Base-by-base conservation (phyloP, 208 protist species). In the Porcisia hertigi region DNA sequence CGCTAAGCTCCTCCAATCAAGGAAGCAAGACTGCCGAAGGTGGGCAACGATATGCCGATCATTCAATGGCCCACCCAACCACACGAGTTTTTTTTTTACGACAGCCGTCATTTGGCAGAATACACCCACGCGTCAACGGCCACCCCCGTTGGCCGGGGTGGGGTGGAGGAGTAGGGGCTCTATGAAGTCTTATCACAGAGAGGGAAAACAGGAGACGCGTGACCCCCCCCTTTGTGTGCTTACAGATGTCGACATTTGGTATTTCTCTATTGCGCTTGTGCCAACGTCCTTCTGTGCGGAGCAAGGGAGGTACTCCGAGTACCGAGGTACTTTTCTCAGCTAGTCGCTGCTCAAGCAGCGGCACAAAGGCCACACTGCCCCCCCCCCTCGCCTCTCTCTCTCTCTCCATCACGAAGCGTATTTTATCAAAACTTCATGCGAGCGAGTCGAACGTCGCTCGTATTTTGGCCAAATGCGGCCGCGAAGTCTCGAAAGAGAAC, bases 401-500 rank as follows among this genome's bases (percentile, higher is more conserved):
- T 14, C 47, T 52, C 0, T 12, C 5, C 12, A 57, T 3, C 12
- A 34, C 6, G 36, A 18, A 36, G 23, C 25, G 25, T 9, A 3
- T 30, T 1, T 47, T 20, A n/a, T 84, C 76, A 92, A 7, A 95
- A 84, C 71, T 93, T 96, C 76, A 92, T 78, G 2, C 75, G 71
- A 1, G 86, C 83, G 11, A 92, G 77, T 47, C 81, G 81, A 2
- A 49, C 73, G 41, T 85, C 81, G 65, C 30, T 64, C 1, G 85
- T 75, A 72, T 88, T 89, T 53, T 86, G 87, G 39, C 84, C 89
- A 76, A 96, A 96, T 0, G 88, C 85, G 3, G 59, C 80, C 3
- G 89, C 86, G 62, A 96, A 96, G 58, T 93, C 88, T 1, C 79
- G 80, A 69, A 91, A 96, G 0, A 83, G 71, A 16, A 94, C 88